These are phyloP conservation scores for Candida sithepensis DNA, from an alignment of 805 yeast genomes.

Conservation along the genomic window DNA sequence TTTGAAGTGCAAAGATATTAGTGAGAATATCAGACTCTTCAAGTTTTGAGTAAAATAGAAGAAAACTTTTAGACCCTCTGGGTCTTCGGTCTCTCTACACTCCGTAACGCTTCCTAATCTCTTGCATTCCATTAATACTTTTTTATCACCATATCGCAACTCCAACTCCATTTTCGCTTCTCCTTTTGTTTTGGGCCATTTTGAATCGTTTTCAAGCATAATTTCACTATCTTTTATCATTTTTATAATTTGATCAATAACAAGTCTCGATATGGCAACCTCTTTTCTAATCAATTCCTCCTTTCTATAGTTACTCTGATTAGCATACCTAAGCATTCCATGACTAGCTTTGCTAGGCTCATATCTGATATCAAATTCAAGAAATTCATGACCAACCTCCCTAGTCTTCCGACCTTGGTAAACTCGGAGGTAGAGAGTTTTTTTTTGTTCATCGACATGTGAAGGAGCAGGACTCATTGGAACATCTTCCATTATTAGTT, in stretches of 20 bases:
- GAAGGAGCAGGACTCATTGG: neutral
- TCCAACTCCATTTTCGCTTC: conserved; percentile 42
- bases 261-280: conserved; percentile 32
- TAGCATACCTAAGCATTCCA: conserved; percentile 35
- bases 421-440: conserved; percentile 35
- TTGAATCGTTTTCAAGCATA: conserved; percentile 34
- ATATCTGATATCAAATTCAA: conserved; percentile 26
- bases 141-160: conserved; percentile 34
- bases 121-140: conserved; percentile 33
- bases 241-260: conserved; percentile 32
- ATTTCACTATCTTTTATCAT: conserved; percentile 38
- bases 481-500: neutral
- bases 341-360: conserved; percentile 4
- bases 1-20: conserved; percentile 40
- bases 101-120: conserved; percentile 39
- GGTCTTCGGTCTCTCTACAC: conserved; percentile 37
- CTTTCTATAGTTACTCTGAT: conserved; percentile 42
- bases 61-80: conserved; percentile 42
- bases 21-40: conserved; percentile 39
- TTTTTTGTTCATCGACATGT: neutral
- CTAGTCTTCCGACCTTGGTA: conserved; percentile 32
- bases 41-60: conserved; percentile 42
- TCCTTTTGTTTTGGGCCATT: conserved; percentile 38
- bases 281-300: conserved; percentile 39
- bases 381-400: conserved; percentile 42